These are phyloP conservation scores for Talaromyces trachyspermus DNA, from an alignment of 495 filamentous ascomycete species.

Conservation along the genomic window DNA sequence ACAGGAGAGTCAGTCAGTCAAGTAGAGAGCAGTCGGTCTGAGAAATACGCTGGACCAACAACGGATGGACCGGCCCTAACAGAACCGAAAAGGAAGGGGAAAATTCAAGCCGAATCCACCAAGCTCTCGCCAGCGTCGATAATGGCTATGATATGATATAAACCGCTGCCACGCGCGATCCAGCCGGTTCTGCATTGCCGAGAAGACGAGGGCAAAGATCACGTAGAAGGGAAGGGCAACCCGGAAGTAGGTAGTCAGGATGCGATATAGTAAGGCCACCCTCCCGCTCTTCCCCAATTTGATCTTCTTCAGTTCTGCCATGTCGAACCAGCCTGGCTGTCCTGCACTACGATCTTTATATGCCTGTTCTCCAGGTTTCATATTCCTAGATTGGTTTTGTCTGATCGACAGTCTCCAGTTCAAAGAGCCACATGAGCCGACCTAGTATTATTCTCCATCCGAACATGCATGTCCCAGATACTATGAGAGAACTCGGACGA, in stretches of 20 bases:
- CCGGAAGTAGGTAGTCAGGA: too few relatives aligned
- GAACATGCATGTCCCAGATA: background rate
- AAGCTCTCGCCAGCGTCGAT: too few relatives aligned
- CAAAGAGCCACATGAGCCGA: too few relatives aligned
- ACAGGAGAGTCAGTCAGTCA: background rate
- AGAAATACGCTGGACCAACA: conserved; percentile 12
- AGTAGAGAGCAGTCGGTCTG: conserved; percentile 8
- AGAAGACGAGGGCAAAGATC: too few relatives aligned
- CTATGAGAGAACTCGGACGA: background rate
- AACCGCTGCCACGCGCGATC: too few relatives aligned
- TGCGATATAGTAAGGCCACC: conserved; percentile 4
- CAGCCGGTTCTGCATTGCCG: too few relatives aligned
- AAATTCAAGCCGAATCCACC: background rate
- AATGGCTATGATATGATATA: too few relatives aligned
- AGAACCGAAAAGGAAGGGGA: background rate
- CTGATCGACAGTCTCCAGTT: too few relatives aligned
- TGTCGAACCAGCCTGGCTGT: too few relatives aligned
- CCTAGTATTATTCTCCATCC: background rate
- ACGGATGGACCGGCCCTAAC: background rate
- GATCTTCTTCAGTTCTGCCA: background rate
- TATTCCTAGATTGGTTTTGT: too few relatives aligned
- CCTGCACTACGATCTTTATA: too few relatives aligned
- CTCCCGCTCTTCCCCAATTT: background rate
- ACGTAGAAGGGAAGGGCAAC: background rate
- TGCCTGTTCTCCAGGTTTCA: too few relatives aligned